phyloP scores from a whole-genome alignment of 2,329 filamentous ascomycete species.

The Exophiala sp. region DNA sequence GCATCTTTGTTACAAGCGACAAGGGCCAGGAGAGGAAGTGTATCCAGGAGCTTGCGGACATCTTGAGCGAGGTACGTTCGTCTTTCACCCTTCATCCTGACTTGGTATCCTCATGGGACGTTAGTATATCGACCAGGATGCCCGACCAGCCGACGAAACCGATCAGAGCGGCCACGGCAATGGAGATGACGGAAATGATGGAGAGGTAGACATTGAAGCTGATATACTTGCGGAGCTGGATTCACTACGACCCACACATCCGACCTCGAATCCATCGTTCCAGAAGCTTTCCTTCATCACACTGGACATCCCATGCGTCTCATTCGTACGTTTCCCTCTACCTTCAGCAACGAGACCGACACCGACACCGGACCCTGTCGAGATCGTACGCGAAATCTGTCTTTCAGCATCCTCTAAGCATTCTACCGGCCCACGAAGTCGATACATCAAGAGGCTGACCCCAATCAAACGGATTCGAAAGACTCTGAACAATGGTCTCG shows the following conservation, averaged over 20 bases:
- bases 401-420: conserved; percentile 51
- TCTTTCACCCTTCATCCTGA: neutral
- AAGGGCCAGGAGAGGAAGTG: conserved; percentile 61
- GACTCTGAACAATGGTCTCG: conserved; percentile 55
- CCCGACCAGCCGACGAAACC: neutral
- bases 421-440: conserved; percentile 49
- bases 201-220: conserved; percentile 56
- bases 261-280: conserved; percentile 36
- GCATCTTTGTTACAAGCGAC: conserved; percentile 62
- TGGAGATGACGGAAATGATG: conserved; percentile 39
- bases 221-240: conserved; percentile 59
- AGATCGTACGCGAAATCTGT: conserved; percentile 58
- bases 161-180: neutral
- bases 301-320: conserved; percentile 30
- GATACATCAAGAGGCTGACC: conserved; percentile 59
- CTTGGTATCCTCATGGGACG: neutral
- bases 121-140: conserved; percentile 15
- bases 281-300: conserved; percentile 18
- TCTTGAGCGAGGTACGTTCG: conserved; percentile 53
- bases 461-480: conserved; percentile 58
- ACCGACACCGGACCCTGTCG: conserved; percentile 58
- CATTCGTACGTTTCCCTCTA: conserved; percentile 17
- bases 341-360: conserved; percentile 34
- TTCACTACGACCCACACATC: conserved; percentile 52
- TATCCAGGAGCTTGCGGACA: conserved; percentile 54